These are phyloP conservation scores for Chaetomidium leptoderma DNA, from an alignment of 495 filamentous ascomycete species.

Conservation along the genomic window DNA sequence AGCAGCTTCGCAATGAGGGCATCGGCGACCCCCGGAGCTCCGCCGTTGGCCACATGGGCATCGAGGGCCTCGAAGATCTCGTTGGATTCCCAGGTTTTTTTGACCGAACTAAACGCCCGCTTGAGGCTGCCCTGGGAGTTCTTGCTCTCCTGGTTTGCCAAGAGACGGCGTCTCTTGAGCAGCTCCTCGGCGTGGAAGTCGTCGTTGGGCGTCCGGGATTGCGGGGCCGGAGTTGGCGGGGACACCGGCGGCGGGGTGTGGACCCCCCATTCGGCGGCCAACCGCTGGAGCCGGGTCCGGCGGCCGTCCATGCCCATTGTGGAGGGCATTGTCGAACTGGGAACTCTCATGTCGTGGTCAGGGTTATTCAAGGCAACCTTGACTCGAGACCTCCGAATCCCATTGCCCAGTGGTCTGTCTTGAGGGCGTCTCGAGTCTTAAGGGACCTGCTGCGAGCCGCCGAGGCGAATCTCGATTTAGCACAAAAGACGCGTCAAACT, in stretches of 20 bases:
- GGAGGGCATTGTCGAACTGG: background rate
- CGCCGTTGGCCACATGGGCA: conserved; percentile 38
- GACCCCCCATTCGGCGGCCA: conserved; percentile 38
- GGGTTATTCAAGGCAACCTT: too few species aligned
- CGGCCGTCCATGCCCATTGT: conserved; percentile 28
- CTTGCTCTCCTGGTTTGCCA: conserved; percentile 28
- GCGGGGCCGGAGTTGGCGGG: conserved; percentile 21
- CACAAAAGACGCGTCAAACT: background rate
- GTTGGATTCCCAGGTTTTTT: conserved; percentile 47
- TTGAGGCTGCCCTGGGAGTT: conserved; percentile 36
- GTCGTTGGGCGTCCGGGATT: conserved; percentile 37
- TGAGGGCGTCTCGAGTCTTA: background rate
- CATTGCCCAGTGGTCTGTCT: background rate
- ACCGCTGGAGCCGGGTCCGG: conserved; percentile 34
- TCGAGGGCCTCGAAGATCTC: conserved; percentile 46
- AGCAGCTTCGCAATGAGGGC: conserved; percentile 43
- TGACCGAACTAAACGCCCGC: conserved; percentile 42
- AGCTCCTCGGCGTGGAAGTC: conserved; percentile 43
- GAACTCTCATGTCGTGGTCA: too few species aligned
- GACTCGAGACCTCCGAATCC: too few species aligned
- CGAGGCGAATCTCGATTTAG: background rate
- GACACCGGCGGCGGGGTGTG: conserved; percentile 24
- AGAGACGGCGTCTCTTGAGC: conserved; percentile 38
- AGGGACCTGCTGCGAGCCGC: background rate
- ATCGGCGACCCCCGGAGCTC: conserved; percentile 45